Evolutionary conservation across 768 basidiomycete genomes (phyloP).

Genomic region (Gymnopilus dilepis): DNA sequence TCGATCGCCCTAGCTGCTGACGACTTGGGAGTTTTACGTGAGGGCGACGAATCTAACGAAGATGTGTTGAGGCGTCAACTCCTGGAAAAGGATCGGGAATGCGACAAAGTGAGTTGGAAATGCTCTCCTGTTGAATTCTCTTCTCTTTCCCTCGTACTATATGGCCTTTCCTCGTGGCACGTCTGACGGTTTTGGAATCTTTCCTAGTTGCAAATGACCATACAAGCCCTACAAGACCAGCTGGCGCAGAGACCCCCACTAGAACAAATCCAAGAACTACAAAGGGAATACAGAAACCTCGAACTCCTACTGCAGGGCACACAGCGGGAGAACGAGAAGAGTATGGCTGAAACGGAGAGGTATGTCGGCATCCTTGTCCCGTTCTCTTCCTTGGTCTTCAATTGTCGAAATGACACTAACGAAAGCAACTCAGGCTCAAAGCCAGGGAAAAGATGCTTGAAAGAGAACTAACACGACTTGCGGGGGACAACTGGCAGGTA

Average conservation of each 20-base stretch:
- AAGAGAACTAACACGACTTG: constrained; percentile 68
- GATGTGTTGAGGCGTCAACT: constrained; percentile 67
- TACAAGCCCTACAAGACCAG: constrained; percentile 67
- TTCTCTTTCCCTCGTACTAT: background rate
- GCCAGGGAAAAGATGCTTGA: constrained; percentile 81
- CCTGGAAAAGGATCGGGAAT: constrained; percentile 71
- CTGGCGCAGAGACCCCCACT: constrained; percentile 71
- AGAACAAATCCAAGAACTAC: constrained; percentile 66
- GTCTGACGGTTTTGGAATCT: too few species aligned
- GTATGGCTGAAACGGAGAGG: constrained; percentile 83
- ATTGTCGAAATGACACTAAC: background rate
- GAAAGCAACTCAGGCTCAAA: constrained; percentile 49
- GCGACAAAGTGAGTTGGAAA: constrained; percentile 57
- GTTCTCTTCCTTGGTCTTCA: background rate
- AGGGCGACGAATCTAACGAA: constrained; percentile 63
- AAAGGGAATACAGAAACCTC: constrained; percentile 76
- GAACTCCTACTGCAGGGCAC: constrained; percentile 81
- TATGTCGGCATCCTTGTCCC: constrained; percentile 31
- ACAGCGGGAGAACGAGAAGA: constrained; percentile 84
- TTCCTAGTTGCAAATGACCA: constrained; percentile 62
- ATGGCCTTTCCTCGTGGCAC: too few species aligned
- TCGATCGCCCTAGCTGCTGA: constrained; percentile 56
- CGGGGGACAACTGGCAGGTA: constrained; percentile 87
- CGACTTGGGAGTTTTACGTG: constrained; percentile 65
- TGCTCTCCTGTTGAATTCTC: background rate